phyloP scores from a whole-genome alignment of 192 early-diverging fungal species.

The Gonapodya sp. region DNA sequence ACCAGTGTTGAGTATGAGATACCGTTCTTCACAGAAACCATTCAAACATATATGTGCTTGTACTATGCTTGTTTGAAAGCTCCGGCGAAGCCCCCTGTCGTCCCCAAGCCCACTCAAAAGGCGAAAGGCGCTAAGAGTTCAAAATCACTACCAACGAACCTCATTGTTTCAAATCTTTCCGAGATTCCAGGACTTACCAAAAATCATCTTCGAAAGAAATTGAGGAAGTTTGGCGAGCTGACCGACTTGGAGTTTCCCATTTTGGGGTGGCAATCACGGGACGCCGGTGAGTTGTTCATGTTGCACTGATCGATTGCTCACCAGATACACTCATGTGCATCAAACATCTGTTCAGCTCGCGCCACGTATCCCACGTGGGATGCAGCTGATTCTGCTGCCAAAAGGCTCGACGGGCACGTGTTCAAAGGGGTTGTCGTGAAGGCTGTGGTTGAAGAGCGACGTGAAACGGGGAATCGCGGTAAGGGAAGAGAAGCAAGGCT shows the following conservation, averaged over 20 bases:
- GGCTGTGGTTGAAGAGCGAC: neutral
- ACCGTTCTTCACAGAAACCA: neutral
- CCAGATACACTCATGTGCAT: neutral
- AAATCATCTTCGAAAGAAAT: neutral
- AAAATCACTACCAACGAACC: neutral
- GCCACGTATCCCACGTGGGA: conserved; percentile 30
- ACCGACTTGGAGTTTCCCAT: neutral
- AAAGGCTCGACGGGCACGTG: conserved; percentile 57
- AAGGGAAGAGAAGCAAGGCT: neutral
- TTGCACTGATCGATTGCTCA: conserved; percentile 4
- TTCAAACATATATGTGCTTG: too few relatives aligned
- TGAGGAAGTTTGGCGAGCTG: conserved; percentile 3
- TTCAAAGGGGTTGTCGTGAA: conserved; percentile 53
- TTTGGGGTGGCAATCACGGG: neutral
- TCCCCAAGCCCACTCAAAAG: neutral
- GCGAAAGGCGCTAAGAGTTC: neutral
- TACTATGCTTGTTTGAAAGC: too few relatives aligned
- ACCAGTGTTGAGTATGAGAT: neutral
- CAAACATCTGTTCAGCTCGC: conserved; percentile 21
- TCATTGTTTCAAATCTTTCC: neutral
- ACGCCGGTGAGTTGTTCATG: neutral
- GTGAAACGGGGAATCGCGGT: neutral
- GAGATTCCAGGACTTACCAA: neutral
- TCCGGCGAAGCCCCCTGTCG: neutral
- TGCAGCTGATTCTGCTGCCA: conserved; percentile 46